Evolutionary conservation across 495 filamentous ascomycete genomes (phyloP).

Genomic region (Penicillium nucicola): DNA sequence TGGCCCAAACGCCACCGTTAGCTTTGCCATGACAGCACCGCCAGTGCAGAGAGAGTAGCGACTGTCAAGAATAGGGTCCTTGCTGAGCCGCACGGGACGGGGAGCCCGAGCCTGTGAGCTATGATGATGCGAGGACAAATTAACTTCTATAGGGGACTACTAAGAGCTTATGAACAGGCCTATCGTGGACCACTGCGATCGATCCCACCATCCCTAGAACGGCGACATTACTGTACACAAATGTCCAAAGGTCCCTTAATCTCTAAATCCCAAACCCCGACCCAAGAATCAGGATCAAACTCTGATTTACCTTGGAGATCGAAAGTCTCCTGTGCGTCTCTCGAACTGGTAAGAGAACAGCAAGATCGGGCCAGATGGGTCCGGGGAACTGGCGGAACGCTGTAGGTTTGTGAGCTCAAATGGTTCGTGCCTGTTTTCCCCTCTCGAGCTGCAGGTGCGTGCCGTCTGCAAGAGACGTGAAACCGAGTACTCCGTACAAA

Average conservation of each 20-base stretch:
- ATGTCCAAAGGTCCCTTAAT: not conserved
- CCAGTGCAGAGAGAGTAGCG: not conserved
- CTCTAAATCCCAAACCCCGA: not conserved
- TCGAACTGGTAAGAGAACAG: constrained; percentile 15
- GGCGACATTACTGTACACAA: not conserved
- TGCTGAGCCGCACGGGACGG: constrained; percentile 15
- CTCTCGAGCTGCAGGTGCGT: constrained; percentile 20
- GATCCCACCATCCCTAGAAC: not conserved
- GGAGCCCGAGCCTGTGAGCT: not conserved
- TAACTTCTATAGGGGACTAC: no score
- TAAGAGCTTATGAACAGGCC: no score
- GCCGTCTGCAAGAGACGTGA: constrained; percentile 20
- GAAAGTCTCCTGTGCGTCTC: constrained; percentile 19
- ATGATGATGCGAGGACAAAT: not conserved
- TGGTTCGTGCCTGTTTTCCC: constrained; percentile 21
- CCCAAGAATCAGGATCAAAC: constrained; percentile 9
- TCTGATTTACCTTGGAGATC: constrained; percentile 9
- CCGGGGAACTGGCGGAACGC: constrained; percentile 19
- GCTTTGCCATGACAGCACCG: constrained; percentile 1
- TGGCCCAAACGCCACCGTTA: constrained; percentile 1
- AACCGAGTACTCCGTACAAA: not conserved
- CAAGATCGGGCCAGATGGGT: constrained; percentile 9
- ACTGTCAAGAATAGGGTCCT: not conserved
- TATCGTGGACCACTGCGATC: not conserved
- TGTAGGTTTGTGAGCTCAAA: constrained; percentile 13